Evolutionary conservation across 1,139 yeast genomes (phyloP).

Genomic region (Candida sanyaensis): DNA sequence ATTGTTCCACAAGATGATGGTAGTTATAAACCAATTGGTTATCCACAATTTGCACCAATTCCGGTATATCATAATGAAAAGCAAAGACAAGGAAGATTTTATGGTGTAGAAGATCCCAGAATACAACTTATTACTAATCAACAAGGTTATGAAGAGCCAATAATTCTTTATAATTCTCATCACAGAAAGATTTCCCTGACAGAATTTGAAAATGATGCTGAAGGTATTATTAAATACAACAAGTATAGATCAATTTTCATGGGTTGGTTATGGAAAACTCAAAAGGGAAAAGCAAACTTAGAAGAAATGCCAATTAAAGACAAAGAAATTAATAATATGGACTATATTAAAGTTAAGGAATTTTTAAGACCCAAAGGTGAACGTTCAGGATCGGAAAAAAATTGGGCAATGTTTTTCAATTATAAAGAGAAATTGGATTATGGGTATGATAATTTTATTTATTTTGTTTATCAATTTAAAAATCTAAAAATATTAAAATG

Average conservation of each 20-base stretch:
- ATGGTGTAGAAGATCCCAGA: conserved; percentile 48
- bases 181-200: conserved; percentile 24
- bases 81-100: conserved; percentile 21
- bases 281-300: conserved; percentile 30
- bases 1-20: conserved; percentile 13
- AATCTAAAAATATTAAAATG: conserved; percentile 27
- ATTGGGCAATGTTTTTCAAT: conserved; percentile 16
- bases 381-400: conserved; percentile 21
- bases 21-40: conserved; percentile 16
- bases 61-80: conserved; percentile 34
- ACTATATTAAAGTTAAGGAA: conserved; percentile 29
- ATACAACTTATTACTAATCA: conserved; percentile 30
- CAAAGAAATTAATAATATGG: conserved; percentile 13
- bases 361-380: conserved; percentile 18
- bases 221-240: conserved; percentile 13
- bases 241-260: conserved; percentile 26
- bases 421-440: conserved; percentile 1
- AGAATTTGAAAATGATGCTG: not conserved
- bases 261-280: conserved; percentile 37
- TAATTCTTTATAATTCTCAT: conserved; percentile 34
- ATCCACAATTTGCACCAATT: conserved; percentile 33
- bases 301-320: conserved; percentile 20
- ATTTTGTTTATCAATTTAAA: conserved; percentile 29
- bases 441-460: conserved; percentile 21
- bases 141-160: conserved; percentile 38